Percentiles rank a stretch among this genome's conserved stretches.
Evolutionary conservation across 2,329 filamentous ascomycete genomes (phyloP).

Genomic region (Chrysoporthe puriensis): DNA sequence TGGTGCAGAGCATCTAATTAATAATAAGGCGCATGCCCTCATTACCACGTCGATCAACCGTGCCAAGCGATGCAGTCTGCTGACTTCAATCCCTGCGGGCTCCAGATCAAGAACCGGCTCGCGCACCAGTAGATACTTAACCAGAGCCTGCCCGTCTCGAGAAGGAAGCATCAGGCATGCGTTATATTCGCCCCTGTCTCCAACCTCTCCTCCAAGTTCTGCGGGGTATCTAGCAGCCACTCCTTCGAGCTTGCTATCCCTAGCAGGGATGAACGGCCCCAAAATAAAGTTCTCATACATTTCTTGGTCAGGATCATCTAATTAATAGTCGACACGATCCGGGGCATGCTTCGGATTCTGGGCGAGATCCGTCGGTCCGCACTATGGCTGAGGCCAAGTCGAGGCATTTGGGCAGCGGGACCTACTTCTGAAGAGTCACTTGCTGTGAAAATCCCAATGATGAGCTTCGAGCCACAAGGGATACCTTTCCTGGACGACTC

Average conservation of each 20-base stretch:
- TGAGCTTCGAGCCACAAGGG: background rate
- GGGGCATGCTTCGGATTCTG: background rate
- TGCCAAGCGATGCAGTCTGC: background rate
- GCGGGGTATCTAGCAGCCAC: slow-evolving; percentile 4
- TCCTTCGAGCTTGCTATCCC: background rate
- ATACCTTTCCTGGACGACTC: background rate
- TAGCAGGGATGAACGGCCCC: background rate
- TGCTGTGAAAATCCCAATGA: background rate
- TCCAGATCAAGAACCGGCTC: slow-evolving; percentile 10
- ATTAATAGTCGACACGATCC: background rate
- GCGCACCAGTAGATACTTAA: background rate
- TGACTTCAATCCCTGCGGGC: background rate
- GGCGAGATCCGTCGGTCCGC: background rate
- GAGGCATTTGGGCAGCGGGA: background rate
- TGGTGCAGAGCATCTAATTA: background rate
- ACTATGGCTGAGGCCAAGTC: background rate
- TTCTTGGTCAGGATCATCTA: background rate
- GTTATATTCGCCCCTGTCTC: background rate
- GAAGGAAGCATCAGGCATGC: background rate
- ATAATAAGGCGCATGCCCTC: background rate
- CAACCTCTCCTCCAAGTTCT: background rate
- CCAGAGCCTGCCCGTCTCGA: background rate
- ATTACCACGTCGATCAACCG: background rate
- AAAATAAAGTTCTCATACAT: background rate
- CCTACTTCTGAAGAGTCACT: background rate